Evolutionary conservation across 139 green algal genomes (phyloP), one percentile per base, ranked within the genome.

Genomic region (Auxenochlorella pyrenoidosa): DNA sequence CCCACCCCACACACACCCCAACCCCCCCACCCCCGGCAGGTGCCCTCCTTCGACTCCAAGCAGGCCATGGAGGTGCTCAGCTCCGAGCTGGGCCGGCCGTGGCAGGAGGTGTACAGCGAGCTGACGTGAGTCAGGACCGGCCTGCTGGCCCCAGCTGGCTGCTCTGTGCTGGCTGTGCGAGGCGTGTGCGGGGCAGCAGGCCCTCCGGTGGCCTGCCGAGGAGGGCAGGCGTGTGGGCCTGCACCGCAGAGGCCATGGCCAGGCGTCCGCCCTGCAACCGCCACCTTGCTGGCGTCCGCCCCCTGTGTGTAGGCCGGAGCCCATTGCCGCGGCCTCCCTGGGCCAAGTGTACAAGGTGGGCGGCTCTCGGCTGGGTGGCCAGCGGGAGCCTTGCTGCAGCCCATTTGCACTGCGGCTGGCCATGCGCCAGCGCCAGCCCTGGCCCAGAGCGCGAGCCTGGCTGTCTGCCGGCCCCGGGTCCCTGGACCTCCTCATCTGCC

Each of bases 91-190:
- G 97, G 96, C 21, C 86, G 44, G 32, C 95, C 96, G 0, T 98
- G 94, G 95, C 88, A 96, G 66, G 95, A 98, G 77, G 77, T 98
- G 5, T 99, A 96, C 86, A 82, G 88, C 8, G 96, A 98, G 86
- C 94, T 99, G 58, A 96, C 93, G 8, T 85, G 80, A 15, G 78
- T 24, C 19, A 93, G 94, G 0, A 90, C 41, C 38, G 47, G 44
- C 30, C 44, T 59, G 43, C 24, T 38, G 10, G 36, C 8, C n/a
- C n/a, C n/a, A n/a, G n/a, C 21, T 30, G 36, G 72, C 38, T 38
- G 72, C 16, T 12, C 21, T 6, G n/a, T 41, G 70, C n/a, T n/a
- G n/a, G n/a, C n/a, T n/a, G n/a, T n/a, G n/a, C n/a, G n/a, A n/a
- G 70, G 16, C 70, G 28, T 34, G 30, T n/a, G n/a, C n/a, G n/a